Percentiles rank a stretch among this genome's conserved stretches.
These are phyloP conservation scores for Akanthomyces uredinophilus DNA, from an alignment of 2,329 filamentous ascomycete species.

Conservation along the genomic window DNA sequence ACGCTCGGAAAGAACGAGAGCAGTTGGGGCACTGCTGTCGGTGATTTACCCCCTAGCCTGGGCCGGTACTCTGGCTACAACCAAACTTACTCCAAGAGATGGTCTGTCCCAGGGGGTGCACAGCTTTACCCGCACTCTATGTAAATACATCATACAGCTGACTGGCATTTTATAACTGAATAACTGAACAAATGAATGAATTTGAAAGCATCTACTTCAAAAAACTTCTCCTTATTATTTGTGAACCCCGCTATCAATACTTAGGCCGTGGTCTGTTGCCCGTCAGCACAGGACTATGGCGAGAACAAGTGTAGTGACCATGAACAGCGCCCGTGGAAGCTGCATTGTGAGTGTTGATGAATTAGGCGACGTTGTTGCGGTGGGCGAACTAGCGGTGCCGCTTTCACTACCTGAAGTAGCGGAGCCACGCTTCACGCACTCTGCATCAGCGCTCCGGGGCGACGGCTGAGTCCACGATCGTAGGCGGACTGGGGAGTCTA, in stretches of 20 bases:
- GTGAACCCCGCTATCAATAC: not conserved
- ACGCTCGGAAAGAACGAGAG: constrained; percentile 57
- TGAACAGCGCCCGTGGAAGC: not conserved
- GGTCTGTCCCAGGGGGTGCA: not conserved
- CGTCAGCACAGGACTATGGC: not conserved
- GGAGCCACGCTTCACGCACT: not conserved
- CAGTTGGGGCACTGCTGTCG: constrained; percentile 53
- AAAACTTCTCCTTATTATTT: not conserved
- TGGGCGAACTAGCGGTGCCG: not conserved
- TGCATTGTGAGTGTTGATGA: not conserved
- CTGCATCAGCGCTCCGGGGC: not conserved
- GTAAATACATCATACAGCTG: not conserved
- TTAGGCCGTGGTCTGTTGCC: not conserved
- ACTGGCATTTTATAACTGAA: not conserved
- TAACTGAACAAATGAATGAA: too few relatives aligned
- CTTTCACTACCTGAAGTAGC: not conserved
- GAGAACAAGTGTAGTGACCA: not conserved
- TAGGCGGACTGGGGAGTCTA: not conserved
- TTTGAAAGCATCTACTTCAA: not conserved
- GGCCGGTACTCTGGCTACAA: constrained; percentile 33
- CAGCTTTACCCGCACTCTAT: not conserved
- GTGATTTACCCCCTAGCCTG: constrained; percentile 59
- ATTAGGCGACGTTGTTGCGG: not conserved
- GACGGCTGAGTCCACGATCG: not conserved
- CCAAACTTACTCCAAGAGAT: constrained; percentile 15